Evolutionary conservation across 306 rosid species (phyloP).

Genomic region (Quercus parvula): DNA sequence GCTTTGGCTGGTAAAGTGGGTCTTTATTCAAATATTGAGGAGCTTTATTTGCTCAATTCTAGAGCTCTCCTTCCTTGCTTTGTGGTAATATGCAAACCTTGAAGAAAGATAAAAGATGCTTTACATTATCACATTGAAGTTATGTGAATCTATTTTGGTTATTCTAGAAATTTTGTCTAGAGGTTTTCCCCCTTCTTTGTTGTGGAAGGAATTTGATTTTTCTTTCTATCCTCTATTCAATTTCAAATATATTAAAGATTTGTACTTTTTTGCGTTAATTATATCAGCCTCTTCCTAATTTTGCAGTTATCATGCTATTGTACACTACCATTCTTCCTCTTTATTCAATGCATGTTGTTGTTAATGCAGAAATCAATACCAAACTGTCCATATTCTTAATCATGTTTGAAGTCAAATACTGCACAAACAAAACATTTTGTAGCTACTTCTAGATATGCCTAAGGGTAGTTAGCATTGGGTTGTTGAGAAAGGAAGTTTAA

Average conservation of each 20-base stretch:
- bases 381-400: background rate
- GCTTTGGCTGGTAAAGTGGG: conserved; percentile 87
- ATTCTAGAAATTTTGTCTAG: conserved; percentile 2
- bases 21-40: conserved; percentile 77
- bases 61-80: conserved; percentile 92
- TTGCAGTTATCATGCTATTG: too few relatives aligned
- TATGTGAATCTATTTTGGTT: conserved; percentile 25
- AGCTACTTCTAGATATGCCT: background rate
- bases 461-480: background rate
- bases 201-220: conserved; percentile 33
- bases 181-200: conserved; percentile 8
- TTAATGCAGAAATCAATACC: background rate
- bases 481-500: background rate
- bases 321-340: too few relatives aligned
- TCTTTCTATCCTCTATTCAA: conserved; percentile 15
- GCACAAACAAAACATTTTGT: background rate
- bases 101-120: conserved; percentile 29
- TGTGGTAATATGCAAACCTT: conserved; percentile 78
- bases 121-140: conserved; percentile 22
- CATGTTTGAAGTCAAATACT: background rate
- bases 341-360: background rate
- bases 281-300: too few relatives aligned
- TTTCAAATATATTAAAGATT: background rate
- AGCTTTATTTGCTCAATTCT: conserved; percentile 82
- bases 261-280: too few relatives aligned